phyloP scores from a whole-genome alignment of 192 early-diverging fungal genomes.

The Anaeromyces robustus region DNA sequence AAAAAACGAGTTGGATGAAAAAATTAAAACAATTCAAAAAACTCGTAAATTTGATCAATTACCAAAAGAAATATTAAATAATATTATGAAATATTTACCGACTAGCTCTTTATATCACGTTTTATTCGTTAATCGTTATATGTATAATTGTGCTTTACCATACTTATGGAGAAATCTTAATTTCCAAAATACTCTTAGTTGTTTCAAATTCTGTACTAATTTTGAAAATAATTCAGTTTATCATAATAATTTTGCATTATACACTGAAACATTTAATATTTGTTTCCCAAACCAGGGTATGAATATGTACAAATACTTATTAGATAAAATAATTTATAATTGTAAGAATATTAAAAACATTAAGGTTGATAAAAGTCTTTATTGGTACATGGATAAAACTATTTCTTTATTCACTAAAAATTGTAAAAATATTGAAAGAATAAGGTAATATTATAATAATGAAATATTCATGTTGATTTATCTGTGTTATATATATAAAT shows the following conservation, averaged over 20 bases:
- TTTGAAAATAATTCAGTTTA: neutral
- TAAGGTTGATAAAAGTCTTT: neutral
- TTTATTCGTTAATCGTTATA: neutral
- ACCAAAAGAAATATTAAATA: neutral
- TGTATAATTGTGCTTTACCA: neutral
- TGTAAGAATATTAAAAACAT: neutral
- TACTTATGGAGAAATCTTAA: neutral
- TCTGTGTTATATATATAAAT: no score
- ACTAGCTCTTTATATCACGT: neutral
- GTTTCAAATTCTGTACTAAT: neutral
- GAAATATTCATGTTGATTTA: no score
- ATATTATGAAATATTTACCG: neutral
- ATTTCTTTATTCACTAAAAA: neutral
- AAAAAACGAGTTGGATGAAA: neutral
- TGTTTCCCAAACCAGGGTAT: neutral
- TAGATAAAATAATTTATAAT: neutral
- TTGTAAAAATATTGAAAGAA: neutral
- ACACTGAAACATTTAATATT: neutral
- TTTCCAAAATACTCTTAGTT: neutral
- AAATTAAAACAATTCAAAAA: neutral
- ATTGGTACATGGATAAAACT: neutral
- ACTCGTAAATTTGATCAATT: neutral
- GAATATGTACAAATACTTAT: neutral
- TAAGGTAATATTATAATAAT: no score
- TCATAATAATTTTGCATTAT: neutral